phyloP scores from a whole-genome alignment of 2,329 filamentous ascomycete genomes.

The Colletotrichum tofieldiae region DNA sequence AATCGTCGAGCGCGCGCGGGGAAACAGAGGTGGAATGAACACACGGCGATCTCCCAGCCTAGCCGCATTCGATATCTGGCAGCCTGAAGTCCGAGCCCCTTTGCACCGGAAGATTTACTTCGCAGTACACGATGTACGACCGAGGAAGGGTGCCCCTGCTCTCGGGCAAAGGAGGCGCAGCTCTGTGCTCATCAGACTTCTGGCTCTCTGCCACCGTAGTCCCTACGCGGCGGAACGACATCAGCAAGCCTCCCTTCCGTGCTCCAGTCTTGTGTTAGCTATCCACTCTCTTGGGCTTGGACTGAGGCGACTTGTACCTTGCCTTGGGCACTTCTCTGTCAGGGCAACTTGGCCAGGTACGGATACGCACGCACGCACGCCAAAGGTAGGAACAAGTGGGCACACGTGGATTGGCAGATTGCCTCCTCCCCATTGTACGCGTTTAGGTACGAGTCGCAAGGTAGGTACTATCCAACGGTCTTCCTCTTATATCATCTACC shows the following conservation, averaged over 20 bases:
- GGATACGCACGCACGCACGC: slow-evolving; percentile 15
- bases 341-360: slow-evolving; percentile 10
- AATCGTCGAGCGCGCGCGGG: slow-evolving; percentile 15
- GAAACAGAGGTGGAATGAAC: slow-evolving; percentile 33
- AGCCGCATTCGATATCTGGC: slow-evolving; percentile 35
- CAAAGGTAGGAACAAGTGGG: slow-evolving; percentile 17
- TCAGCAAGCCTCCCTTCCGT: slow-evolving; percentile 42
- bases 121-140: slow-evolving; percentile 25
- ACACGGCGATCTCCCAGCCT: slow-evolving; percentile 15
- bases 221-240: slow-evolving; percentile 37
- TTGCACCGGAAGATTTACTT: slow-evolving; percentile 24
- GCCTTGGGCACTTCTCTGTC: slow-evolving; percentile 12
- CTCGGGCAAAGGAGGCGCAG: slow-evolving; percentile 40
- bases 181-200: slow-evolving; percentile 39
- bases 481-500: slow-evolving; percentile 28
- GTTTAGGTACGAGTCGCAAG: slow-evolving; percentile 9
- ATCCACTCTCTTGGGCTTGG: slow-evolving; percentile 9
- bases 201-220: slow-evolving; percentile 17
- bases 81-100: slow-evolving; percentile 33
- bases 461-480: slow-evolving; percentile 23
- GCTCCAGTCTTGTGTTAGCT: slow-evolving; percentile 22
- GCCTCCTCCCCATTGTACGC: slow-evolving; percentile 16
- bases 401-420: slow-evolving; percentile 23
- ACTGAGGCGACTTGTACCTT: slow-evolving; percentile 15
- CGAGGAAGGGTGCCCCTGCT: slow-evolving; percentile 28